Evolutionary conservation across 73 alveolate species (phyloP).

Genomic region (Paramecium primaurelia): DNA sequence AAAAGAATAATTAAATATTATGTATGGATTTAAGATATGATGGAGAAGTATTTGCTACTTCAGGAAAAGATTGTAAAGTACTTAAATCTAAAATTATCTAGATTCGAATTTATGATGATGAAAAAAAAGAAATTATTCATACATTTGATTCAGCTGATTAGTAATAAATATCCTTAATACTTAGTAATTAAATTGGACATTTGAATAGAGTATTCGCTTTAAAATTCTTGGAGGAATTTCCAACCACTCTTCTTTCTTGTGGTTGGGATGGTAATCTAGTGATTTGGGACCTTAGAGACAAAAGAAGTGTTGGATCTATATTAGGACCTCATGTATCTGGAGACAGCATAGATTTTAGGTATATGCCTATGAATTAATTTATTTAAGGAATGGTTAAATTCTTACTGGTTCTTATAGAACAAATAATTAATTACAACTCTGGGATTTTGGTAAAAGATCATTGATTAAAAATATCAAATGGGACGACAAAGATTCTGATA

Average conservation of each 20-base stretch:
- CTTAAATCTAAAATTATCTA: not conserved
- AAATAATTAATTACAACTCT: slow-evolving; percentile 72
- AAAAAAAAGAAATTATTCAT: slow-evolving; percentile 65
- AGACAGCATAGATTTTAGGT: slow-evolving; percentile 70
- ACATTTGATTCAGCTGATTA: slow-evolving; percentile 68
- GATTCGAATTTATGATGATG: slow-evolving; percentile 63
- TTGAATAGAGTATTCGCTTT: slow-evolving; percentile 79
- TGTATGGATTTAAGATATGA: slow-evolving; percentile 90
- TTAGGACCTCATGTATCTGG: slow-evolving; percentile 79
- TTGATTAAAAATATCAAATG: slow-evolving; percentile 67
- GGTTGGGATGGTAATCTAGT: slow-evolving; percentile 91
- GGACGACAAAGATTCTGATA: slow-evolving; percentile 67
- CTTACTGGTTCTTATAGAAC: slow-evolving; percentile 82
- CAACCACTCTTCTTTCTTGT: slow-evolving; percentile 75
- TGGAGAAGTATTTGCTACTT: slow-evolving; percentile 89
- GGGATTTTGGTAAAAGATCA: slow-evolving; percentile 81
- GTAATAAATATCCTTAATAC: not conserved
- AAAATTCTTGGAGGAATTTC: slow-evolving; percentile 74
- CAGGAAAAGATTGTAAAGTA: slow-evolving; percentile 84
- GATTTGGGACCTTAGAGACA: slow-evolving; percentile 83
- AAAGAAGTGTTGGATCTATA: slow-evolving; percentile 75
- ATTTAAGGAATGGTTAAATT: slow-evolving; percentile 67
- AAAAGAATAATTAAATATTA: slow-evolving; percentile 82
- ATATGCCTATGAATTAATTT: not conserved
- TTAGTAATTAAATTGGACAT: slow-evolving; percentile 76